Percentiles rank a stretch among this genome's conserved stretches.
Conservation (phyloP, 257 asterid species). For the Gentiana straminea region DNA sequence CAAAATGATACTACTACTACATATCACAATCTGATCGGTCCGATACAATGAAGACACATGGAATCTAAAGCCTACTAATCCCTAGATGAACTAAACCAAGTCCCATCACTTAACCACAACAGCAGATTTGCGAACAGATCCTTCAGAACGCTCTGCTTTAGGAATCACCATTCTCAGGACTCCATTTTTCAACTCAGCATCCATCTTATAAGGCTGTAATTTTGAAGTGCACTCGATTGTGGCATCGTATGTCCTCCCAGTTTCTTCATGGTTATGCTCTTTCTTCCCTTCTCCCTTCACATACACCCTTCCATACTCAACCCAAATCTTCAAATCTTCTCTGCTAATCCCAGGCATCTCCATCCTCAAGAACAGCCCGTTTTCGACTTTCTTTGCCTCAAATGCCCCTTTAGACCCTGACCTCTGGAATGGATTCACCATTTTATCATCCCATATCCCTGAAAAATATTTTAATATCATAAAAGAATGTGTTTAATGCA, state of each 20-base stretch:
- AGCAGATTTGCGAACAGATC: neutral
- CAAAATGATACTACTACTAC: too few species aligned
- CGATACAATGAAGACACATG: too few species aligned
- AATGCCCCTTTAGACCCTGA: conserved; percentile 19
- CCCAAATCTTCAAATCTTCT: conserved; percentile 20
- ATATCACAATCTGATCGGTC: too few species aligned
- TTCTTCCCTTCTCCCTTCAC: conserved; percentile 21
- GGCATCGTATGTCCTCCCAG: conserved; percentile 16
- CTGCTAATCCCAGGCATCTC: conserved; percentile 27
- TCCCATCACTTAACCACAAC: neutral
- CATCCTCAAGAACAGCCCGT: conserved; percentile 17
- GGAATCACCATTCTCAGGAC: conserved; percentile 28
- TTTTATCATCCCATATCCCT: conserved; percentile 6
- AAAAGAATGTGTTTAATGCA: neutral
- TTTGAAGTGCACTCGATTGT: conserved; percentile 12
- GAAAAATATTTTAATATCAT: neutral
- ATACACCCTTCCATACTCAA: conserved; percentile 12
- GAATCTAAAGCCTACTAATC: too few species aligned
- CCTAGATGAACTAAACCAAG: too few species aligned
- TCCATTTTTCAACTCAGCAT: conserved; percentile 32
- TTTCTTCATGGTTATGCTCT: conserved; percentile 14
- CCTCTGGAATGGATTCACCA: conserved; percentile 28
- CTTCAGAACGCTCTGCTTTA: conserved; percentile 3
- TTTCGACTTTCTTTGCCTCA: conserved; percentile 11
- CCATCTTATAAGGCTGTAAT: conserved; percentile 14